phyloP scores from a whole-genome alignment of 2,329 filamentous ascomycete species.

The Colletotrichum paranaense region DNA sequence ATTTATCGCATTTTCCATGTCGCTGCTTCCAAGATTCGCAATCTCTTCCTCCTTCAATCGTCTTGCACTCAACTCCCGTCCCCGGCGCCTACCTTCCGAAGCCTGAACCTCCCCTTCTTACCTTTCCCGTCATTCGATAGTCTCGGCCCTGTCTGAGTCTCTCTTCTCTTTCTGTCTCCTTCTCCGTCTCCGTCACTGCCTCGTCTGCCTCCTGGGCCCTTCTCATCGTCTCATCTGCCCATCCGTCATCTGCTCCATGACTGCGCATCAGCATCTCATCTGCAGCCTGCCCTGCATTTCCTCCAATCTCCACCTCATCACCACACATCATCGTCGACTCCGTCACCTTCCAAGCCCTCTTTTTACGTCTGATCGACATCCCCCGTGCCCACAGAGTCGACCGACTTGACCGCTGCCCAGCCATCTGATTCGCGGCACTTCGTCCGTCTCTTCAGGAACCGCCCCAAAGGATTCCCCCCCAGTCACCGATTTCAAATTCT shows the following conservation, averaged over 20 bases:
- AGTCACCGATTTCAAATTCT: constrained; percentile 6
- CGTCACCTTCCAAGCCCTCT: constrained; percentile 13
- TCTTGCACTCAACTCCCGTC: background rate
- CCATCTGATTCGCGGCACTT: constrained; percentile 23
- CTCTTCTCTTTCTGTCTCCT: background rate
- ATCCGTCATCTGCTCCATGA: background rate
- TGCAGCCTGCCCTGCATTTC: constrained; percentile 5
- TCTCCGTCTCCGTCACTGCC: background rate
- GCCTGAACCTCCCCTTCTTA: background rate
- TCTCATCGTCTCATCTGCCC: background rate
- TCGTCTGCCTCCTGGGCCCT: background rate
- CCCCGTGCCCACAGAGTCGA: constrained; percentile 24
- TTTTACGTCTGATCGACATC: constrained; percentile 30
- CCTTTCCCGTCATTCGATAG: background rate
- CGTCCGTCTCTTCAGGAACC: background rate
- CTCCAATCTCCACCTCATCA: constrained; percentile 8
- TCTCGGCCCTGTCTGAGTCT: background rate
- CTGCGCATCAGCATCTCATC: background rate
- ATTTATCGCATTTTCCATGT: constrained; percentile 16
- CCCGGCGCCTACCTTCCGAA: background rate
- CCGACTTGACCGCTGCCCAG: constrained; percentile 4
- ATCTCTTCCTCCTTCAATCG: constrained; percentile 31
- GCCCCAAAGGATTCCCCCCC: background rate
- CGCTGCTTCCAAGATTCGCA: constrained; percentile 29
- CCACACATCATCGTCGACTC: constrained; percentile 3